These are phyloP conservation scores for Xanthoconium purpureum DNA, from an alignment of 768 basidiomycete genomes.

Conservation along the genomic window DNA sequence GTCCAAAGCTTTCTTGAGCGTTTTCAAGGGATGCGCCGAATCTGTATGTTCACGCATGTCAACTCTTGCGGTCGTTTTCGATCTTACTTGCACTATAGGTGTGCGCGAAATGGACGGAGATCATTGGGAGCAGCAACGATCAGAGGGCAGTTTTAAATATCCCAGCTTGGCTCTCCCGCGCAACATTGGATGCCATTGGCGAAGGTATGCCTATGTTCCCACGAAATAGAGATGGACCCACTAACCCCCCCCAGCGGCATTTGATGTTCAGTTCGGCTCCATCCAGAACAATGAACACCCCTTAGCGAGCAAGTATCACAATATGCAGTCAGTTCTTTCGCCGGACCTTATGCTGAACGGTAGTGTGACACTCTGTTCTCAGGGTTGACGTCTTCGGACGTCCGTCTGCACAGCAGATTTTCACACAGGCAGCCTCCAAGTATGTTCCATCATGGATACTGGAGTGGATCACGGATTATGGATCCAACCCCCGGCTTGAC, in stretches of 20 bases:
- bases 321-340: slow-evolving; percentile 10
- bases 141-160: slow-evolving; percentile 24
- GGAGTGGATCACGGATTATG: slow-evolving; percentile 34
- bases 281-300: slow-evolving; percentile 12
- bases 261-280: slow-evolving; percentile 45
- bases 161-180: slow-evolving; percentile 36
- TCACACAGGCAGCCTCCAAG: slow-evolving; percentile 10
- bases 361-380: not conserved
- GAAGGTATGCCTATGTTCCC: slow-evolving; percentile 32
- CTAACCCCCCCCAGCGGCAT: slow-evolving; percentile 35
- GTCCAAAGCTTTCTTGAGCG: slow-evolving; percentile 46
- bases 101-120: slow-evolving; percentile 24
- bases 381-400: slow-evolving; percentile 13
- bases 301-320: slow-evolving; percentile 8
- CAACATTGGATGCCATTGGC: slow-evolving; percentile 50
- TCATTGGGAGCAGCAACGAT: slow-evolving; percentile 3
- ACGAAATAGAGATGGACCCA: not conserved
- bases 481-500: slow-evolving; percentile 19
- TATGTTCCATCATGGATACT: slow-evolving; percentile 23
- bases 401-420: slow-evolving; percentile 18
- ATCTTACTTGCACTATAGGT: slow-evolving; percentile 12
- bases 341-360: not conserved
- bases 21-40: slow-evolving; percentile 41
- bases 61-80: not conserved
- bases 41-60: slow-evolving; percentile 11